phyloP scores from a whole-genome alignment of 192 early-diverging fungal genomes.

The Coemansia sp. region DNA sequence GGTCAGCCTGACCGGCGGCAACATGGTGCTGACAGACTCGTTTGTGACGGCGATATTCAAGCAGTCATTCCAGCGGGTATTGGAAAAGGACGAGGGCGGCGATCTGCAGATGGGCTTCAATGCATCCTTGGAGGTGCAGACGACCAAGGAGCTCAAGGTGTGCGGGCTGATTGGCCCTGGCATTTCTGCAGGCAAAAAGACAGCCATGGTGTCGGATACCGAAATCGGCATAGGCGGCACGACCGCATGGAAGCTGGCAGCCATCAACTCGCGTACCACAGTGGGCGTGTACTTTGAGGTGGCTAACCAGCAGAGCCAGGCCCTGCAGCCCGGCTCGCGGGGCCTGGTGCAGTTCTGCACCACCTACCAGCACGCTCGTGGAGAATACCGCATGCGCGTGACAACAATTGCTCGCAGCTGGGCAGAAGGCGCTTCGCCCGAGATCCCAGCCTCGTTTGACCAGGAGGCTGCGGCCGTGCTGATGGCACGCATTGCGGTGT shows the following conservation, averaged over 20 bases:
- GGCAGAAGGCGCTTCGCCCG: slow-evolving; percentile 78
- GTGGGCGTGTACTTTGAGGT: slow-evolving; percentile 96
- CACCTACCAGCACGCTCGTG: slow-evolving; percentile 92
- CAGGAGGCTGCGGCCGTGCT: slow-evolving; percentile 97
- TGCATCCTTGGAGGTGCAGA: slow-evolving; percentile 94
- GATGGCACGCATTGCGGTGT: slow-evolving; percentile 95
- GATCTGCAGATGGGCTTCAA: slow-evolving; percentile 96
- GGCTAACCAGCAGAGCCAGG: slow-evolving; percentile 79
- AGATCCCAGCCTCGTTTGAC: slow-evolving; percentile 90
- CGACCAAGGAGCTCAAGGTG: slow-evolving; percentile 90
- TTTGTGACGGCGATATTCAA: slow-evolving; percentile 97
- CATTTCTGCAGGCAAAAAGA: slow-evolving; percentile 85
- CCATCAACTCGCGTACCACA: slow-evolving; percentile 81
- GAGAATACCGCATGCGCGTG: slow-evolving; percentile 85
- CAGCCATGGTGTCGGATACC: slow-evolving; percentile 88
- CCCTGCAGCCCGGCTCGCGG: slow-evolving; percentile 74
- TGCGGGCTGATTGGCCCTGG: slow-evolving; percentile 98
- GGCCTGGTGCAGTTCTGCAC: slow-evolving; percentile 95
- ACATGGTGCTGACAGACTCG: slow-evolving; percentile 93
- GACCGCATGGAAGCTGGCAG: slow-evolving; percentile 92
- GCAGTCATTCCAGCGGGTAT: slow-evolving; percentile 92
- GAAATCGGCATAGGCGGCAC: slow-evolving; percentile 98
- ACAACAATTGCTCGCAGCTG: slow-evolving; percentile 91
- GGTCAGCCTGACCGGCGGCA: slow-evolving; percentile 84
- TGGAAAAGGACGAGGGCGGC: slow-evolving; percentile 86